Conservation (phyloP, 805 yeast genomes). For the Barnettozyma pratensis region DNA sequence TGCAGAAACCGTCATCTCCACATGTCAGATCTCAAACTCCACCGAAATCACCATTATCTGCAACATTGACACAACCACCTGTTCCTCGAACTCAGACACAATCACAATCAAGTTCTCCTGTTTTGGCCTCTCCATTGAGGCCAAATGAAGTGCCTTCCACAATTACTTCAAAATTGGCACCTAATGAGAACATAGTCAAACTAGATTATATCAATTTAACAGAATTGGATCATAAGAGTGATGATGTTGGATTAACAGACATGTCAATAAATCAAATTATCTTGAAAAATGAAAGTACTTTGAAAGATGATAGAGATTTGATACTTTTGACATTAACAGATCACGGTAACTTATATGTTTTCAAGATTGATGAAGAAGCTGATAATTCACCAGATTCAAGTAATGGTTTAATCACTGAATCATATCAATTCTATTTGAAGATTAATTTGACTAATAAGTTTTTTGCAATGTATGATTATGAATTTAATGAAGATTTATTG, state of each 20-base stretch:
- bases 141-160: slow-evolving; percentile 24
- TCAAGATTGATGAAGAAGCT: slow-evolving; percentile 14
- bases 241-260: slow-evolving; percentile 22
- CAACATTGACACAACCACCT: not conserved
- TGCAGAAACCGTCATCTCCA: not conserved
- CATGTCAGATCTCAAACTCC: not conserved
- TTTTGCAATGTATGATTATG: slow-evolving; percentile 77
- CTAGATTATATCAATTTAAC: slow-evolving; percentile 20
- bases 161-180: slow-evolving; percentile 2
- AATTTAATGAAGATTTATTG: slow-evolving; percentile 48
- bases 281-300: slow-evolving; percentile 14
- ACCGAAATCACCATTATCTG: not conserved
- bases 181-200: slow-evolving; percentile 20
- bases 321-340: slow-evolving; percentile 30
- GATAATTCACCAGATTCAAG: too few species aligned
- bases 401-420: slow-evolving; percentile 10
- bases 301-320: slow-evolving; percentile 21
- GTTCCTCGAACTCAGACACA: not conserved
- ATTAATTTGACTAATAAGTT: slow-evolving; percentile 43
- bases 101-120: not conserved
- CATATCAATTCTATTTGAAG: slow-evolving; percentile 24
- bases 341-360: slow-evolving; percentile 28
- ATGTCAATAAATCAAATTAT: slow-evolving; percentile 29
- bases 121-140: not conserved
- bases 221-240: slow-evolving; percentile 13